These are phyloP conservation scores for Diaporthe capsici DNA, from an alignment of 2,329 filamentous ascomycete species.

Conservation along the genomic window DNA sequence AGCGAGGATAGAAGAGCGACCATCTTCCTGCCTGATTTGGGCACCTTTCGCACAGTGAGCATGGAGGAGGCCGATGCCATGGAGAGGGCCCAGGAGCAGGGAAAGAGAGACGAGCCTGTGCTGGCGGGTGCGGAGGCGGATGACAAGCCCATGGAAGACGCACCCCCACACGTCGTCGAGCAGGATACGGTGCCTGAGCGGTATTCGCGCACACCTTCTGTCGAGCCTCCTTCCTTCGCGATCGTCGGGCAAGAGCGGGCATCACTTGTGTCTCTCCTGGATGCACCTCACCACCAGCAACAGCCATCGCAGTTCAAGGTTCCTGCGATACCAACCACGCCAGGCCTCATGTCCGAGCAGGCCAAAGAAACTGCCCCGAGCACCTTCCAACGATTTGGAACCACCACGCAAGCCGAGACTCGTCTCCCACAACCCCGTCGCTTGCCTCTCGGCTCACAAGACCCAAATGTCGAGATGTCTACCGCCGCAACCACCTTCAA, in stretches of 20 bases:
- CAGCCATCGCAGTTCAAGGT: slow-evolving; percentile 56
- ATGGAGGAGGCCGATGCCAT: slow-evolving; percentile 65
- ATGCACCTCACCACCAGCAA: slow-evolving; percentile 63
- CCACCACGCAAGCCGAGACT: slow-evolving; percentile 13
- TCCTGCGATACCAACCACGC: slow-evolving; percentile 59
- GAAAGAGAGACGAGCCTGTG: slow-evolving; percentile 46
- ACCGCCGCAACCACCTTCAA: slow-evolving; percentile 19
- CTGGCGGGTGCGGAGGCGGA: slow-evolving; percentile 45
- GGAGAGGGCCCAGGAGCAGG: slow-evolving; percentile 49
- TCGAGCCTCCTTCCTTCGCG: slow-evolving; percentile 73
- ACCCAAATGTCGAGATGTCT: slow-evolving; percentile 39
- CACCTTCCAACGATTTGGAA: slow-evolving; percentile 30
- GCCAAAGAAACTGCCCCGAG: slow-evolving; percentile 41
- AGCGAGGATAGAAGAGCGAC: slow-evolving; percentile 47
- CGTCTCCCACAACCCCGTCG: slow-evolving; percentile 15
- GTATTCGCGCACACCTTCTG: slow-evolving; percentile 73
- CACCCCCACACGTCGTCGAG: slow-evolving; percentile 19
- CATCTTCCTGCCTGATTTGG: slow-evolving; percentile 73
- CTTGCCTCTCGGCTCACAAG: slow-evolving; percentile 36
- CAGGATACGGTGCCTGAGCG: slow-evolving; percentile 37
- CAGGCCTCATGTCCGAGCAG: slow-evolving; percentile 49
- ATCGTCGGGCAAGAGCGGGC: slow-evolving; percentile 66
- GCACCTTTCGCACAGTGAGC: slow-evolving; percentile 73
- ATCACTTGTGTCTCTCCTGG: slow-evolving; percentile 73
- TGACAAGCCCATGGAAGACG: slow-evolving; percentile 42